Conservation (phyloP, 1,284 basidiomycete species). For the Cystobasidiaceae sp. region DNA sequence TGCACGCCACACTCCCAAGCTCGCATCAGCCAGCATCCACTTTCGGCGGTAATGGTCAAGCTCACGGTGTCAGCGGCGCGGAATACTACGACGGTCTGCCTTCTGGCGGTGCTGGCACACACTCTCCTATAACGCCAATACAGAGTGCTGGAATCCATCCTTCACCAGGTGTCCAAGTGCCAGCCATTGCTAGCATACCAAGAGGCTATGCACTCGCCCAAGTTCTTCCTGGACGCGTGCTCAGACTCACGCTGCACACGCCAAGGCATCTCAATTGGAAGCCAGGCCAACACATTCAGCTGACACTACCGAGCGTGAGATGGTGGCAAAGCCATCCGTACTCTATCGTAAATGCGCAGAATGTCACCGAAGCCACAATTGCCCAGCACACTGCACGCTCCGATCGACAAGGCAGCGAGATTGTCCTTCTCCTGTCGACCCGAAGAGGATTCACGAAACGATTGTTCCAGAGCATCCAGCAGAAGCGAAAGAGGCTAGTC, state of each 20-base stretch:
- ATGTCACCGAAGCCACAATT: conserved; percentile 47
- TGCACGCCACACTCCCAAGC: no score
- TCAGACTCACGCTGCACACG: conserved; percentile 66
- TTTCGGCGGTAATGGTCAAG: no score
- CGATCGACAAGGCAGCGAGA: conserved; percentile 50
- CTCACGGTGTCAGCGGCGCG: no score
- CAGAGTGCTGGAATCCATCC: no score
- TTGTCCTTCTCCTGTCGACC: conserved; percentile 70
- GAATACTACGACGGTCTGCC: no score
- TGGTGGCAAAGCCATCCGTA: conserved; percentile 72
- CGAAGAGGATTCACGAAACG: conserved; percentile 68
- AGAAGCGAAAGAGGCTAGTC: conserved; percentile 28
- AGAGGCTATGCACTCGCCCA: conserved; percentile 70
- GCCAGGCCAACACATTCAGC: conserved; percentile 72
- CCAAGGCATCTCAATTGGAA: conserved; percentile 62
- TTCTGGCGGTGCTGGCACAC: no score
- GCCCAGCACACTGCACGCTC: conserved; percentile 21
- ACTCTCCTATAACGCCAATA: no score
- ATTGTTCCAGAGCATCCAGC: conserved; percentile 59
- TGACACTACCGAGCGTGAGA: conserved; percentile 66
- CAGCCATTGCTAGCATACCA: no score
- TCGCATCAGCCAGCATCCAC: no score
- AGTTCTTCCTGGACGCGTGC: conserved; percentile 67
- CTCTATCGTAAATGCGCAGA: conserved; percentile 66
- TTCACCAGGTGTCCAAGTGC: no score